Evolutionary conservation across 1,284 basidiomycete species (phyloP).

Genomic region (Ceratobasidium sp.): DNA sequence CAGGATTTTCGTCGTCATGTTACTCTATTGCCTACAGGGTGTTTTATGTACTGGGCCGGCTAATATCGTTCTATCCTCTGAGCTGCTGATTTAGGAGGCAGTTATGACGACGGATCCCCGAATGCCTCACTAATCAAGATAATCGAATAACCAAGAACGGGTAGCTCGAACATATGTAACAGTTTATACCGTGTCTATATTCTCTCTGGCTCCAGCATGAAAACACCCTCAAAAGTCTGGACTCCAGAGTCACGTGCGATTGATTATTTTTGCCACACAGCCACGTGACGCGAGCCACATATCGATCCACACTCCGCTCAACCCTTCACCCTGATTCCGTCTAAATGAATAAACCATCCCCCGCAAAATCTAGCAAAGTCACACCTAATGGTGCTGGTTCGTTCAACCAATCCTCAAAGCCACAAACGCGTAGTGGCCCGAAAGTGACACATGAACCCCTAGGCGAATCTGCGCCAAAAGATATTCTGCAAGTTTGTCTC

Average conservation of each 20-base stretch:
- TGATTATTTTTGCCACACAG: background rate
- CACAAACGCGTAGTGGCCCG: background rate
- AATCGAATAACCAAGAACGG: no score
- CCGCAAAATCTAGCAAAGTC: background rate
- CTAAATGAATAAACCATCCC: background rate
- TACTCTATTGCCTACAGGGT: constrained; percentile 1
- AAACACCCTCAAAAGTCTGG: no score
- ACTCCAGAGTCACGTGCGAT: no score
- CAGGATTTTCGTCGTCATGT: no score
- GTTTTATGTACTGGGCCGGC: background rate
- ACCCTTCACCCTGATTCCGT: background rate
- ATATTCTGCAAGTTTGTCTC: background rate
- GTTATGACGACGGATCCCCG: no score
- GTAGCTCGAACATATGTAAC: no score
- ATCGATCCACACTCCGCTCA: no score
- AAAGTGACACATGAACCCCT: background rate
- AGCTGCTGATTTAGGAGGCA: background rate
- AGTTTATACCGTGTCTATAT: no score
- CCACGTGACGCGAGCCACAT: background rate
- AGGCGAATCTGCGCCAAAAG: background rate
- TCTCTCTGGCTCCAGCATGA: no score
- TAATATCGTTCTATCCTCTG: background rate
- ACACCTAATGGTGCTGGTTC: background rate
- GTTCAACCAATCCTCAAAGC: background rate
- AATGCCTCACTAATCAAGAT: no score